Evolutionary conservation across 148 eudicot genomes (phyloP).

Genomic region (Fagopyrum esculentum): DNA sequence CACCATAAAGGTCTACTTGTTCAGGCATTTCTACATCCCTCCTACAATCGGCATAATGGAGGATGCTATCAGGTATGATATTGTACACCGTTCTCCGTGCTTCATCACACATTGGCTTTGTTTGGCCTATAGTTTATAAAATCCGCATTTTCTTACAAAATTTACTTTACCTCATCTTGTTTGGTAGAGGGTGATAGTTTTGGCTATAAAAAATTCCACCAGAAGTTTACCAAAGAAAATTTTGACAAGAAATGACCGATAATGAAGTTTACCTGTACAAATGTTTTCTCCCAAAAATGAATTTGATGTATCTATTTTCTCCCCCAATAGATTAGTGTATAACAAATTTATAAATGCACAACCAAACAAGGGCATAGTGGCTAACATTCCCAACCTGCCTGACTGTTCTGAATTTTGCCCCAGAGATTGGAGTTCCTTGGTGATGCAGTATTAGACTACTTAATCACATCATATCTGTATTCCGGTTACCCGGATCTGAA

Average conservation of each 20-base stretch:
- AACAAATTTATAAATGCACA: no score
- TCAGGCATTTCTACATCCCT: slow-evolving; percentile 92
- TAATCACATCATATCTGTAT: slow-evolving; percentile 82
- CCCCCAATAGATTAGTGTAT: no score
- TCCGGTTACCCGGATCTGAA: slow-evolving; percentile 70
- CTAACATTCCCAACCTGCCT: not conserved
- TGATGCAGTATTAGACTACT: slow-evolving; percentile 91
- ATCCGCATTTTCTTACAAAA: no score
- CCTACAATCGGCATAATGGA: slow-evolving; percentile 61
- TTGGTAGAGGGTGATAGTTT: no score
- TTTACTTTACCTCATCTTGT: no score
- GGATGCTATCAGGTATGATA: slow-evolving; percentile 90
- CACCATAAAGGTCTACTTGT: slow-evolving; percentile 70
- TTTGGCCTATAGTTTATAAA: not conserved
- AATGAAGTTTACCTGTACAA: no score
- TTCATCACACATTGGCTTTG: not conserved
- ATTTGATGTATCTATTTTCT: no score
- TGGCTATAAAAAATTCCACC: no score
- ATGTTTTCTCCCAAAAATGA: no score
- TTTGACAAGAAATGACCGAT: no score
- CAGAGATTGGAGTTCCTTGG: slow-evolving; percentile 98
- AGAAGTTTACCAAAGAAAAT: no score
- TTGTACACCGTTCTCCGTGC: not conserved
- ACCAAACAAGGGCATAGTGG: not conserved
- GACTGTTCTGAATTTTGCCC: slow-evolving; percentile 12